Evolutionary conservation across 192 early-diverging fungal genomes (phyloP).

Genomic region (Backusella macrospora): DNA sequence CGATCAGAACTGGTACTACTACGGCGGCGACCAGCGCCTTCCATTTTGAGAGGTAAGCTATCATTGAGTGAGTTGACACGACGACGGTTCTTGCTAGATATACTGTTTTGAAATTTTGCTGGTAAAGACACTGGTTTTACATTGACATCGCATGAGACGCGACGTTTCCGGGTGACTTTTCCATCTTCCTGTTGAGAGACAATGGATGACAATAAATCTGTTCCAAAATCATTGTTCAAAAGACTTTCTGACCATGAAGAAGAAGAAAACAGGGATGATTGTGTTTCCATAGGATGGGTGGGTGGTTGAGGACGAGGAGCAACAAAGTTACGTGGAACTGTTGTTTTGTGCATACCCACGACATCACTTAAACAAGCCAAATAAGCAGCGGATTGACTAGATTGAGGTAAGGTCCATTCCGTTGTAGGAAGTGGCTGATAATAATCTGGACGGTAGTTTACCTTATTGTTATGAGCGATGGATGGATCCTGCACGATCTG

Average conservation of each 20-base stretch:
- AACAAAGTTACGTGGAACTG: constrained; percentile 49
- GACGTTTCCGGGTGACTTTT: constrained; percentile 36
- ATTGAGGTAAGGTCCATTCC: constrained; percentile 40
- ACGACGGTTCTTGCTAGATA: constrained; percentile 42
- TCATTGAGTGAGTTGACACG: constrained; percentile 60
- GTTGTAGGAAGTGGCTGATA: neutral
- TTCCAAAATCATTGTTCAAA: neutral
- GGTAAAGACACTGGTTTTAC: constrained; percentile 19
- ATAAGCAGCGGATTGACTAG: constrained; percentile 51
- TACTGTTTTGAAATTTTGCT: constrained; percentile 10
- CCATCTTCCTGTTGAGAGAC: constrained; percentile 21
- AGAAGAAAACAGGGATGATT: neutral
- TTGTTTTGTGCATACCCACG: constrained; percentile 72
- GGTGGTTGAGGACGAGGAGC: neutral
- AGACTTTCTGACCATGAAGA: neutral
- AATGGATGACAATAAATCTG: constrained; percentile 16
- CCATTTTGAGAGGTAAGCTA: constrained; percentile 20
- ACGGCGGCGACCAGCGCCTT: constrained; percentile 15
- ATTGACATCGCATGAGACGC: constrained; percentile 42
- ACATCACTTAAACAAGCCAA: constrained; percentile 76
- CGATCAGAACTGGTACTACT: neutral
- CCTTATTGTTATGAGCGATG: constrained; percentile 23
- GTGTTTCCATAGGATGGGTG: neutral
- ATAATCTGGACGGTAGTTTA: neutral
- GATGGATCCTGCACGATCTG: constrained; percentile 64